Base-by-base conservation (phyloP, 202 grass and related monocot genomes). In the Zoysia matrella region DNA sequence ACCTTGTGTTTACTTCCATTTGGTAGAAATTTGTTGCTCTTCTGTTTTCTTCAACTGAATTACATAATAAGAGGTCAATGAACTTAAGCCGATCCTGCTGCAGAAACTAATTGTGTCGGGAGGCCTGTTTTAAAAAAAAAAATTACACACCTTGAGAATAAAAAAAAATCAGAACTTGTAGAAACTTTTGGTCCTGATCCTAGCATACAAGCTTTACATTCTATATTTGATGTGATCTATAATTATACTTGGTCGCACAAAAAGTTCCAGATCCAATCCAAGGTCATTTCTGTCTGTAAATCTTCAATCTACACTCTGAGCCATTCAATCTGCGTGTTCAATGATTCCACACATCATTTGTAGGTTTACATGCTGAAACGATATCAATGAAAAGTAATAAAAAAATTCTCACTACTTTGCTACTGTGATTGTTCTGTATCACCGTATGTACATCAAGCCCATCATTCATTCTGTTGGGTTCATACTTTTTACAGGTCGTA, bases 401-500 rank as follows among this genome's bases (percentile, higher is more conserved):
- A 43, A 39, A 36, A 36, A 36, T 36, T 36, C 0, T 36, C 30
- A 36, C 30, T 36, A 36, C 30, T 36, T 36, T 36, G 30, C 30
- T 36, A 36, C 30, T 36, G 18, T 14, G 36, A 71, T 36, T 69
- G 42, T 11, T 22, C 63, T 10, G 30, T 69, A 15, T 64, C 30
- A 36, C 30, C 30, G 30, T 36, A 36, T 36, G 45, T 72, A 57
- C 15, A 52, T 75, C 13, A 40, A 82, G 10, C 5, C 63, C 54
- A 49, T 86, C 6, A 74, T 50, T 85, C 3, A 60, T 61, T 50
- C 2, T 11, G 67, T 65, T 73, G 54, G 47, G 9, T 74, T 60
- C 15, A 39, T 82, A 7, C 52, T 86, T 73, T 57, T 73, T 81
- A 11, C 84, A 97, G 94, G 94, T 97, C 53, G 89, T 97, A 70